phyloP scores from a whole-genome alignment of 2,329 filamentous ascomycete species.

The Sporothrix pseudoabietina region DNA sequence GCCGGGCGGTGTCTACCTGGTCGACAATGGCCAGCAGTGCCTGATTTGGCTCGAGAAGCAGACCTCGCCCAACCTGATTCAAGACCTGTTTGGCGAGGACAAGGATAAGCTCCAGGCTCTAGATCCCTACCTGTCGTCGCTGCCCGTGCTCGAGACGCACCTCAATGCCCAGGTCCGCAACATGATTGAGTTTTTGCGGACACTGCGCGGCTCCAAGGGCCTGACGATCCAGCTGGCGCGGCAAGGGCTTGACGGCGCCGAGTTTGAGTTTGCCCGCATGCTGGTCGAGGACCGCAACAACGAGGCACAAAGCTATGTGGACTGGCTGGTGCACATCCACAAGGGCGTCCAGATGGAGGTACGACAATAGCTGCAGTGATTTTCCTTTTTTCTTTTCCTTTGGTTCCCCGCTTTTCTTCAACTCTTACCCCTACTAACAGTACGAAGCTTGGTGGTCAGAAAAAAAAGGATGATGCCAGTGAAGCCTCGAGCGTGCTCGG shows the following conservation, averaged over 20 bases:
- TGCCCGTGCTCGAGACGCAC: constrained; percentile 87
- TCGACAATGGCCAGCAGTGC: constrained; percentile 92
- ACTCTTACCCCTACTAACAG: neutral
- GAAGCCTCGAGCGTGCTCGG: constrained; percentile 51
- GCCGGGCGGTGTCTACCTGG: constrained; percentile 88
- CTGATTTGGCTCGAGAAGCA: constrained; percentile 91
- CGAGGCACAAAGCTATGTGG: constrained; percentile 96
- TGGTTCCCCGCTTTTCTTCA: constrained; percentile 19
- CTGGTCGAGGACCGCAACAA: constrained; percentile 95
- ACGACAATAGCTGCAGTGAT: constrained; percentile 40
- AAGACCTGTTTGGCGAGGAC: constrained; percentile 84
- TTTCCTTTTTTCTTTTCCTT: neutral
- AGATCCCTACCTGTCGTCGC: constrained; percentile 75
- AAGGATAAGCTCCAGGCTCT: constrained; percentile 71
- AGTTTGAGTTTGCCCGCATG: constrained; percentile 92
- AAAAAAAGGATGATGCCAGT: constrained; percentile 61
- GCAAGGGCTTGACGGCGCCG: constrained; percentile 90
- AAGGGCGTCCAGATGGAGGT: constrained; percentile 89
- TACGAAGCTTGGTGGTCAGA: constrained; percentile 66
- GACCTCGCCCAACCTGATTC: constrained; percentile 86
- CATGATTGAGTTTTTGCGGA: constrained; percentile 81
- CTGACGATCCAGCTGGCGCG: constrained; percentile 86
- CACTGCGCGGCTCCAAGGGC: constrained; percentile 80
- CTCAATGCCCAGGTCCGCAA: constrained; percentile 95
- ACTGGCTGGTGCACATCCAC: constrained; percentile 96